phyloP scores from a whole-genome alignment of 1,139 yeast genomes.

The Pichia sp. region DNA sequence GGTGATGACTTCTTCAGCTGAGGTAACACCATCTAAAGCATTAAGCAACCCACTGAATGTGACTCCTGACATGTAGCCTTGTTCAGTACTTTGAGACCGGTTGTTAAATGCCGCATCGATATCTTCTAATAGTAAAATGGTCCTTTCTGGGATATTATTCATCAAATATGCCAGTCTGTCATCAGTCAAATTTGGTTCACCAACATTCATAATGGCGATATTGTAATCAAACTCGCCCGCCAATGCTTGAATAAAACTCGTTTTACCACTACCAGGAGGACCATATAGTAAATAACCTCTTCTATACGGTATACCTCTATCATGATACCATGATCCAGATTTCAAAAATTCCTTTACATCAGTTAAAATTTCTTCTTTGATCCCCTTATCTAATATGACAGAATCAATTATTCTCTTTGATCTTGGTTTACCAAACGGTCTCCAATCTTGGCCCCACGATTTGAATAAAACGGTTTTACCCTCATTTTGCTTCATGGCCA shows the following conservation, averaged over 20 bases:
- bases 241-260: conserved; percentile 89
- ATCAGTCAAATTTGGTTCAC: conserved; percentile 88
- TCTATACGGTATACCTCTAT: conserved; percentile 94
- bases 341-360: conserved; percentile 77
- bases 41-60: conserved; percentile 91
- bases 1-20: conserved; percentile 92
- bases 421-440: conserved; percentile 96
- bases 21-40: conserved; percentile 97
- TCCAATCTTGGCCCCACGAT: conserved; percentile 98
- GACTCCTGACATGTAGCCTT: conserved; percentile 70
- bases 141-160: conserved; percentile 92
- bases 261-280: conserved; percentile 97
- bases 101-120: conserved; percentile 92
- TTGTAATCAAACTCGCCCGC: conserved; percentile 96
- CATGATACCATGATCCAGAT: conserved; percentile 88
- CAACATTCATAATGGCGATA: conserved; percentile 82
- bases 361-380: conserved; percentile 51
- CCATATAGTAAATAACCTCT: conserved; percentile 92
- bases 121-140: conserved; percentile 80
- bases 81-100: conserved; percentile 70
- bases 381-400: conserved; percentile 73
- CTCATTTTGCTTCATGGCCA: conserved; percentile 78
- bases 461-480: conserved; percentile 93
- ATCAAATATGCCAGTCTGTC: conserved; percentile 88
- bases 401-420: conserved; percentile 78